Percentiles rank a stretch among this genome's conserved stretches.
Evolutionary conservation across 495 filamentous ascomycete genomes (phyloP).

Genomic region (Podospora didyma): DNA sequence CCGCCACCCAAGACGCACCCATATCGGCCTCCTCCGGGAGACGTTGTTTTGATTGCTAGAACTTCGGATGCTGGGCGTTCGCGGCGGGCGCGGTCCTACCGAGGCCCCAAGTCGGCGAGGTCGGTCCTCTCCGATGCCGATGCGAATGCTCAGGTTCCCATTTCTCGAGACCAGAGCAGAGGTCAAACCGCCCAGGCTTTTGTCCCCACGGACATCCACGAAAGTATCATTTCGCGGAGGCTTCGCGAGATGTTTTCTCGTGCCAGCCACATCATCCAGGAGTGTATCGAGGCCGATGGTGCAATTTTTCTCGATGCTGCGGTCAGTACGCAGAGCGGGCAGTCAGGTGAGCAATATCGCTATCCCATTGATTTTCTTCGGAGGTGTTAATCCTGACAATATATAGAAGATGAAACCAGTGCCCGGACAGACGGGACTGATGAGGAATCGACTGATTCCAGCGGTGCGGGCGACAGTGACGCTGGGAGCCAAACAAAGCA

Average conservation of each 20-base stretch:
- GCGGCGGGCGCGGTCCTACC: not conserved
- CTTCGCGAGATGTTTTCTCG: not conserved
- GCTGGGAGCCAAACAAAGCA: not conserved
- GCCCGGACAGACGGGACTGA: not conserved
- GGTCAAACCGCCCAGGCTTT: not conserved
- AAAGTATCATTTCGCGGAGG: not conserved
- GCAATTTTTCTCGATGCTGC: conserved; percentile 47
- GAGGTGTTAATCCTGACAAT: not conserved
- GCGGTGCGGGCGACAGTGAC: not conserved
- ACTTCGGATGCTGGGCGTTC: not conserved
- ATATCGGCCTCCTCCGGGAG: not conserved
- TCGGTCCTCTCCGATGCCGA: not conserved
- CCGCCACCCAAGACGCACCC: too few relatives aligned
- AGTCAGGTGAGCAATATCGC: not conserved
- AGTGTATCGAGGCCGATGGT: conserved; percentile 47
- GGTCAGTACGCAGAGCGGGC: not conserved
- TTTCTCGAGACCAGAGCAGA: not conserved
- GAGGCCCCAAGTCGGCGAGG: not conserved
- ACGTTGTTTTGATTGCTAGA: not conserved
- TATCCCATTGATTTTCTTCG: not conserved
- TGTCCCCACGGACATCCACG: not conserved
- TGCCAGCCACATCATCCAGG: conserved; percentile 35
- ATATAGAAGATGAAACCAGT: too few relatives aligned
- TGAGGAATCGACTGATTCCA: not conserved
- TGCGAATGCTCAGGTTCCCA: not conserved